Base-by-base conservation (phyloP, 2,329 filamentous ascomycete genomes). In the Epichloe festucae region DNA sequence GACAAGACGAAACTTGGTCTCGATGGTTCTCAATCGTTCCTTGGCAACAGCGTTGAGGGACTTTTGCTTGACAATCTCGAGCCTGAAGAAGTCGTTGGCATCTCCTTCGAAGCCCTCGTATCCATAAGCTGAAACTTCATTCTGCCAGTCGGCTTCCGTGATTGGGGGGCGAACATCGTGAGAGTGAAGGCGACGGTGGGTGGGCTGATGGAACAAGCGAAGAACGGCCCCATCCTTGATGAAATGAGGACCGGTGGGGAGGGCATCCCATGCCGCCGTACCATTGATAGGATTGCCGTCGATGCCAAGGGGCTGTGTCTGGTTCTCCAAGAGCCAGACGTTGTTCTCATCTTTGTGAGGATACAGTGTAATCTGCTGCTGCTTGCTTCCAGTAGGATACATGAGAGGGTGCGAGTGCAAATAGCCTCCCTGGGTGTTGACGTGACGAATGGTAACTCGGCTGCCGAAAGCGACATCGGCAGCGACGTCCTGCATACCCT, bases 291-390 rank as follows among this genome's bases (percentile, higher is more conserved):
- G 78, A 55, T 87, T 77, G 50, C 88, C 89, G 58, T 89, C 79
- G 51, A 79, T 73, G 52, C 82, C 84, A 17, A 93, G 74, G 10
- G 93, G 93, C 63, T 96, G 89, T 8, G 93, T 98, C 71, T 94
- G 87, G 68, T 98, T 98, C 74, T 98, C 93, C 52, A 97, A 66
- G 38, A 96, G 71, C 81, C 88, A 98, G 52, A 95, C 61, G 66
- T 98, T 98, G 78, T 98, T 98, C 65, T 95, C 89, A 62, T 98
- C 93, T 77, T 97, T 97, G 78, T 98, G 93, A 7, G 93, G 93
- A 63, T 98, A 98, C 3, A 98, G 81, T 1, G 93, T 98, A 61
- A 98, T 89, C 67, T 98, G 93, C 68, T 98, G 93, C 72, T 98
- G 94, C 75, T 96, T 94, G 77, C 89, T 96, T 58, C 93, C 93